A percentile compares a stretch with the other conserved stretches of the same genome.
phyloP scores from a whole-genome alignment of 1,139 yeast genomes.

The Protomyces lactucae-debilis region DNA sequence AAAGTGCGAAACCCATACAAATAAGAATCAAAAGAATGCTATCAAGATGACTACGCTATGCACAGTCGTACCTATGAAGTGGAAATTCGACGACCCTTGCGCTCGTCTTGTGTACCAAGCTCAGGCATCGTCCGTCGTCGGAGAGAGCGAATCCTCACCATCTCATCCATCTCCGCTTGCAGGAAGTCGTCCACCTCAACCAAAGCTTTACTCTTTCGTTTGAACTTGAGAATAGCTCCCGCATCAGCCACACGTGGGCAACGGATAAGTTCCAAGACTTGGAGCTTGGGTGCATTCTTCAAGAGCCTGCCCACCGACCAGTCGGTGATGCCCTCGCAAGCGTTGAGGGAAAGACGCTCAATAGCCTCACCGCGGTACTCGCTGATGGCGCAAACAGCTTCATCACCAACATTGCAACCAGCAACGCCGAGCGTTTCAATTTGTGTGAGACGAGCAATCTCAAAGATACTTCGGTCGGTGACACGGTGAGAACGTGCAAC shows the following conservation, averaged over 20 bases:
- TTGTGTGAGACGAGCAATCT: conserved; percentile 52
- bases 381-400: conserved; percentile 75
- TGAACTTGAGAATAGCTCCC: conserved; percentile 62
- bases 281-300: conserved; percentile 54
- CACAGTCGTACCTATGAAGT: not conserved
- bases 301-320: conserved; percentile 62
- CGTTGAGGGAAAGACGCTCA: conserved; percentile 70
- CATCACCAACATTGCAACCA: conserved; percentile 76
- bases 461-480: conserved; percentile 63
- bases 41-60: not conserved
- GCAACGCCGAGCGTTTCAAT: conserved; percentile 79
- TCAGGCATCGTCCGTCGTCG: not conserved
- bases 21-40: not conserved
- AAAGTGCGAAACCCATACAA: too few relatives aligned
- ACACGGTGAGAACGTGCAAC: conserved; percentile 63
- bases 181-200: conserved; percentile 17
- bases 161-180: conserved; percentile 6
- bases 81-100: not conserved
- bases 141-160: not conserved
- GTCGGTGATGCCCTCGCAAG: conserved; percentile 63
- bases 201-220: conserved; percentile 34
- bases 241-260: conserved; percentile 55
- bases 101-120: not conserved
- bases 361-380: conserved; percentile 51
- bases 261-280: conserved; percentile 74